Base-by-base conservation (phyloP, 768 basidiomycete species). In the Lactarius sp. region DNA sequence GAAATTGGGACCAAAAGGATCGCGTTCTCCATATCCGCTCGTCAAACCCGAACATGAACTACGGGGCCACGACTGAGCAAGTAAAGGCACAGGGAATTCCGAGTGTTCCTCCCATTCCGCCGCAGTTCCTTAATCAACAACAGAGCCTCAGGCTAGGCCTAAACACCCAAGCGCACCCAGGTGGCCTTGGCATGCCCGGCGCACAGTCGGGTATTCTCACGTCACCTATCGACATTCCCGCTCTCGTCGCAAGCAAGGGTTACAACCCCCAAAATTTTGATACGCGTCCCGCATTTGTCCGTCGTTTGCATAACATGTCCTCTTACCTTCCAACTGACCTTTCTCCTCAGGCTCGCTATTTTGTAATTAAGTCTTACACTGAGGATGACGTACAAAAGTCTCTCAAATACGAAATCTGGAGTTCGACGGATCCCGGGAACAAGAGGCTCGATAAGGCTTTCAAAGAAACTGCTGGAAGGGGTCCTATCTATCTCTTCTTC, bases 341-440 rank as follows among this genome's bases (percentile, higher is more conserved):
- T 54, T 36, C 5, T 67, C 66, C 6, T 64, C 6, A 93, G 87
- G 94, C 96, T 4, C 83, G 95, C 16, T 98, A 82, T 77, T 98
- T 98, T 71, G 96, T 98, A 37, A 98, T 99, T 81, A 99, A 99
- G 74, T 96, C 93, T 0, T 99, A 95, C 76, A 98, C 97, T 1
- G 96, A 98, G 74, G 97, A 98, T 71, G 96, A 99, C 71, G 96
- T 99, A 1, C 96, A 98, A 77, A 99, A 99, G 75, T 95, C 92
- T 16, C 81, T 97, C 70, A 96, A 96, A 71, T 95, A 96, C 69
- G 94, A 96, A 74, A 97, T 98, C 54, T 97, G 95, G 95, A 93
- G 92, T 65, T 96, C 94, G 9, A 97, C 95, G 0, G 93, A 94
- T 72, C 90, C 94, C 1, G 97, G 97, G 2, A 99, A 99, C 73